Evolutionary conservation across 2,329 filamentous ascomycete species (phyloP).

Genomic region (Penicillium nordicum): DNA sequence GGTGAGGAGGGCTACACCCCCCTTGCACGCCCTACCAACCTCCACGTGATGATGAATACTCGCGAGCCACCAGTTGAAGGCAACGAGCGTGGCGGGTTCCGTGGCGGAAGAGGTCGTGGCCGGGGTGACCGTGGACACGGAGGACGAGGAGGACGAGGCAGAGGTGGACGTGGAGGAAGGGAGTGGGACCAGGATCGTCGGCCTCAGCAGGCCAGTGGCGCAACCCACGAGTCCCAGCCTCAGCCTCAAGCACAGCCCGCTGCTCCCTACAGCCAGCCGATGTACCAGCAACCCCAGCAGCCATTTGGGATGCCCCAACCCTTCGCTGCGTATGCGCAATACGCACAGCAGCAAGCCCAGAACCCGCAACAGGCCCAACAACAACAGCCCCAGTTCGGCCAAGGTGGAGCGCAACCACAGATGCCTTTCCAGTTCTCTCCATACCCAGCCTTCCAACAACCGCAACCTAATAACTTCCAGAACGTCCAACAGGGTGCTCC

Average conservation of each 20-base stretch:
- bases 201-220: conserved; percentile 23
- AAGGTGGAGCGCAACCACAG: conserved; percentile 27
- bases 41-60: conserved; percentile 50
- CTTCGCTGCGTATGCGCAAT: conserved; percentile 26
- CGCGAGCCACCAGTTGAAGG: conserved; percentile 38
- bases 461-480: conserved; percentile 45
- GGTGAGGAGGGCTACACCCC: conserved; percentile 61
- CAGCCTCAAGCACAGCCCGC: conserved; percentile 26
- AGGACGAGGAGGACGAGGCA: conserved; percentile 36
- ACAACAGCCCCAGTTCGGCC: conserved; percentile 30
- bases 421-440: conserved; percentile 39
- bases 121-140: conserved; percentile 41
- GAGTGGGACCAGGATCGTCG: conserved; percentile 30
- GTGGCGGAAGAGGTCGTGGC: conserved; percentile 49
- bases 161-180: conserved; percentile 33
- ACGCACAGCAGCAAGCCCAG: conserved; percentile 28
- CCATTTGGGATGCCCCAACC: conserved; percentile 28
- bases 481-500: conserved; percentile 42
- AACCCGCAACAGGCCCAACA: conserved; percentile 30
- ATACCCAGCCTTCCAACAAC: conserved; percentile 30
- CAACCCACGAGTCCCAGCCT: conserved; percentile 18
- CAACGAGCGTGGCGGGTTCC: conserved; percentile 37
- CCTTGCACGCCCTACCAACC: conserved; percentile 64
- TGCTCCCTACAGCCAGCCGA: conserved; percentile 20
- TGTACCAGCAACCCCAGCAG: conserved; percentile 27